Percentiles rank a stretch among this genome's conserved stretches.
Conservation (phyloP, 345 rosid genomes). For the Psidium friedrichsthalianum region DNA sequence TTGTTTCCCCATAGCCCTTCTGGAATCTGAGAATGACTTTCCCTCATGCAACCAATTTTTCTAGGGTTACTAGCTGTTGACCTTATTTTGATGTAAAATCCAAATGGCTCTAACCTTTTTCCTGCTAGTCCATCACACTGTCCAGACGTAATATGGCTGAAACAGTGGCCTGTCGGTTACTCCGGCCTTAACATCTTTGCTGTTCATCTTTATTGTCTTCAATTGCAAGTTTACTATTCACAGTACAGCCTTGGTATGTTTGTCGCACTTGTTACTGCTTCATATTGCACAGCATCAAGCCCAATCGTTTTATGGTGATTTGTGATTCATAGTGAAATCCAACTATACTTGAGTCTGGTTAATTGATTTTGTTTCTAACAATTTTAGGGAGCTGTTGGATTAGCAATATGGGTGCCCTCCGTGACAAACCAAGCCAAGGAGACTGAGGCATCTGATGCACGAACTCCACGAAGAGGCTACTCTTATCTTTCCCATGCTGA, state of each 20-base stretch:
- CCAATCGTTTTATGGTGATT: background rate
- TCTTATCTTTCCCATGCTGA: constrained; percentile 50
- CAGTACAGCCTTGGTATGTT: background rate
- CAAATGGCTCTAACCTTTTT: background rate
- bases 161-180: background rate
- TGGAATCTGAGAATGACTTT: background rate
- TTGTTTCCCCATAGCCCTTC: background rate
- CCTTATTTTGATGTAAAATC: background rate
- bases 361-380: constrained; percentile 1
- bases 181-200: background rate
- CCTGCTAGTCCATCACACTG: background rate
- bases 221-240: background rate
- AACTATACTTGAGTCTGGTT: background rate
- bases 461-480: constrained; percentile 52
- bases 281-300: background rate
- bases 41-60: background rate
- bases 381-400: constrained; percentile 89
- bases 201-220: background rate
- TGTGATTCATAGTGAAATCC: background rate
- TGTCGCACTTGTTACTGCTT: background rate
- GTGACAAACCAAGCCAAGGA: constrained; percentile 80
- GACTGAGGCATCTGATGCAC: constrained; percentile 46
- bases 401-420: constrained; percentile 99
- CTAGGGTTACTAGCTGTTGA: background rate
- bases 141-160: background rate